Evolutionary conservation across 106 monocot species (phyloP).

Genomic region (Dendrobium officinale): DNA sequence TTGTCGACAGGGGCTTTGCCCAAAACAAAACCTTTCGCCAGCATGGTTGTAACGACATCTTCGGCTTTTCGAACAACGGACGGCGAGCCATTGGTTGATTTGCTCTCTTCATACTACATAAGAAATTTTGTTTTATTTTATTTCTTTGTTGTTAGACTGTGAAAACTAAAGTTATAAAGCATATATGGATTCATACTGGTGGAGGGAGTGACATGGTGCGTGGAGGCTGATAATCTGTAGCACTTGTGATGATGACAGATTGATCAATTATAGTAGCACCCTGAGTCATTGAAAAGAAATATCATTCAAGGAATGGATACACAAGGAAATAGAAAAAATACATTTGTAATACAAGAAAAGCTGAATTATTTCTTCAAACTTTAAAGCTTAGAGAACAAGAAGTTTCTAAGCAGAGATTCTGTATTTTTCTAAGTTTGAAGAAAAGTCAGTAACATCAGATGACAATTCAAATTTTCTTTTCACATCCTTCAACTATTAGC

Average conservation of each 20-base stretch:
- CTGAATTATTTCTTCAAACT: no score
- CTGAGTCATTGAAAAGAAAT: conserved; percentile 16
- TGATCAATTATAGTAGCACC: conserved; percentile 73
- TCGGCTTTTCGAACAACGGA: conserved; percentile 52
- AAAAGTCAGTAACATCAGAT: background rate
- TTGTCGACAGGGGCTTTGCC: conserved; percentile 48
- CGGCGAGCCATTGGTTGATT: conserved; percentile 12
- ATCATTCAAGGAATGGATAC: background rate
- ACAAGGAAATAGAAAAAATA: no score
- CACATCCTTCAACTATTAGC: background rate
- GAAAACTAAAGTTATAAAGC: background rate
- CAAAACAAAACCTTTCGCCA: conserved; percentile 51
- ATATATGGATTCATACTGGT: conserved; percentile 4
- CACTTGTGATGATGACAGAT: conserved; percentile 47
- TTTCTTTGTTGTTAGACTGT: background rate
- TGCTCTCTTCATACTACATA: conserved; percentile 17
- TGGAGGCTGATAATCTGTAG: conserved; percentile 44
- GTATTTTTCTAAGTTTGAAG: background rate
- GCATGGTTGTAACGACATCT: conserved; percentile 55
- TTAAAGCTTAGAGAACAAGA: no score
- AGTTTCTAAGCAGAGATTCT: background rate
- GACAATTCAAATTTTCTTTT: background rate
- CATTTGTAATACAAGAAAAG: no score
- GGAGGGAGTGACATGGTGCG: conserved; percentile 6
- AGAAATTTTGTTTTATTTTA: background rate